Conservation (phyloP, 257 asterid genomes). For the Penstemon barbatus region DNA sequence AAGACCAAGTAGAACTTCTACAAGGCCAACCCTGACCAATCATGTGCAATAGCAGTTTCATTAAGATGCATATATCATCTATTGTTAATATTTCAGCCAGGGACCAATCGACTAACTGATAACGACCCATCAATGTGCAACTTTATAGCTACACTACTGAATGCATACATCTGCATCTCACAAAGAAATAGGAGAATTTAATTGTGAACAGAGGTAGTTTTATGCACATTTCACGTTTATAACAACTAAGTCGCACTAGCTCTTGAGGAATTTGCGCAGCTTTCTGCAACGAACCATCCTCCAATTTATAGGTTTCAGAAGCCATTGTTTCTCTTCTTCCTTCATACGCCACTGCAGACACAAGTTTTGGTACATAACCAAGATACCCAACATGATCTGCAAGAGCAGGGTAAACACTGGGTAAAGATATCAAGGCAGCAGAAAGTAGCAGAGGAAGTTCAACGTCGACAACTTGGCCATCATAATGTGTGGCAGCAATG, state of each 20-base stretch:
- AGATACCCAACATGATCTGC: constrained; percentile 99
- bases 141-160: too few relatives aligned
- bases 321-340: constrained; percentile 96
- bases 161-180: too few relatives aligned
- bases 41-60: constrained; percentile 19
- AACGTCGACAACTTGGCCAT: constrained; percentile 70
- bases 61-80: too few relatives aligned
- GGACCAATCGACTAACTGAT: too few relatives aligned
- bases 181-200: too few relatives aligned
- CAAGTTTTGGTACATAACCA: constrained; percentile 95
- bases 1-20: constrained; percentile 95
- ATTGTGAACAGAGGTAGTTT: too few relatives aligned
- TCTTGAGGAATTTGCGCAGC: constrained; percentile 80
- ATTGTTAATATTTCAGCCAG: too few relatives aligned
- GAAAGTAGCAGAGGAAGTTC: constrained; percentile 97
- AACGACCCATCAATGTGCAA: too few relatives aligned
- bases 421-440: constrained; percentile 90
- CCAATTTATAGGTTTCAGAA: constrained; percentile 56
- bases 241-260: constrained; percentile 93
- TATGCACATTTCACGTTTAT: too few relatives aligned
- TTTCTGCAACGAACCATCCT: constrained; percentile 53
- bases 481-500: constrained; percentile 79
- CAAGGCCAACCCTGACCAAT: constrained; percentile 88
- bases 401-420: constrained; percentile 96
- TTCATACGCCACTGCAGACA: constrained; percentile 91